Conservation (phyloP, 78 protist genomes). For the Dictyostelium intermedium region DNA sequence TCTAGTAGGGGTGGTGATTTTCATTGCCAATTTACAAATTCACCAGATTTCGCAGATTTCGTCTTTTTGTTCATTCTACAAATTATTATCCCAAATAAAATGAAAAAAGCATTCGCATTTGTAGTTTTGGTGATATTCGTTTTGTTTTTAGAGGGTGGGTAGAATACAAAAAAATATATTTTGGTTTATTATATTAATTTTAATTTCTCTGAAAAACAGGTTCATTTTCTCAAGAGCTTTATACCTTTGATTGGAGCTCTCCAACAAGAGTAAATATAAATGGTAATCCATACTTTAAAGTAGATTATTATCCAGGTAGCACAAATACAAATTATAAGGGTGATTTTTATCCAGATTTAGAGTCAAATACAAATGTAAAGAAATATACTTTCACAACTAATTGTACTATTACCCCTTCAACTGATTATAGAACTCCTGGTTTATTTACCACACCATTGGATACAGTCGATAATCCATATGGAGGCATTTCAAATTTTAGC, state of each 20-base stretch:
- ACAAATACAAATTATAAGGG: not conserved
- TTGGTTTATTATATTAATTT: no score
- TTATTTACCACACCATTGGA: not conserved
- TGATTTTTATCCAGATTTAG: not conserved
- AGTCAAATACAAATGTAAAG: not conserved
- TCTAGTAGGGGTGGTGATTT: no score
- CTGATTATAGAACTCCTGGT: not conserved
- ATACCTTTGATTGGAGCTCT: not conserved
- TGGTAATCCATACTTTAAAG: not conserved
- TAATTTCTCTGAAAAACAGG: not conserved
- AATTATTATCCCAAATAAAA: no score
- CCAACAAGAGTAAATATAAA: not conserved
- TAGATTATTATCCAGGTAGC: not conserved
- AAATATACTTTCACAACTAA: not conserved
- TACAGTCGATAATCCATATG: not conserved
- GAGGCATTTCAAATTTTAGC: no score
- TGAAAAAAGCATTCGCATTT: no score
- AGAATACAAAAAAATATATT: no score
- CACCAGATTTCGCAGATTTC: no score
- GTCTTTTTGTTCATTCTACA: no score
- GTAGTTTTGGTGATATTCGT: no score
- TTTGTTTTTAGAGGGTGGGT: no score
- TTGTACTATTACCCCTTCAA: not conserved
- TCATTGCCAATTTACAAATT: no score
- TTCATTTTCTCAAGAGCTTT: not conserved